These are phyloP conservation scores for Acorus gramineus DNA, from an alignment of 106 monocot species.

Conservation along the genomic window DNA sequence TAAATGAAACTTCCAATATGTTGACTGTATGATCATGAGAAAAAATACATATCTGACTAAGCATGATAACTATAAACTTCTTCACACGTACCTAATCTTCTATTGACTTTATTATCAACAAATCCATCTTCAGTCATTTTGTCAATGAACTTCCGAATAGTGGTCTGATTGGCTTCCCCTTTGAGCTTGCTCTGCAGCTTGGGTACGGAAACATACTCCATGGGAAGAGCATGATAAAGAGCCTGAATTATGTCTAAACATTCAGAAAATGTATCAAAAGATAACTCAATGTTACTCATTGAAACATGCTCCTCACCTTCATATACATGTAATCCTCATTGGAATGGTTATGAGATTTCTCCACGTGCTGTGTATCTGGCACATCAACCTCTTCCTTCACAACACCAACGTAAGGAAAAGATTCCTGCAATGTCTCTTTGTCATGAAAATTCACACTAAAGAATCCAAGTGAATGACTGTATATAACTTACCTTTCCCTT, in stretches of 20 bases:
- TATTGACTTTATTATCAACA: conserved; percentile 40
- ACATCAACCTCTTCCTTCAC: conserved; percentile 66
- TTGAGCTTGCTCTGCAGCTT: conserved; percentile 69
- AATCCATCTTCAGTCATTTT: conserved; percentile 61
- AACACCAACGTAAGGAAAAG: conserved; percentile 6
- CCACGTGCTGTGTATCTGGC: conserved; percentile 17
- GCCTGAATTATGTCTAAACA: conserved; percentile 32
- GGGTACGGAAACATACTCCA: conserved; percentile 77
- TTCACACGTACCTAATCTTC: conserved; percentile 42
- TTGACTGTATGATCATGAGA: neutral
- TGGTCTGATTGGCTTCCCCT: conserved; percentile 51
- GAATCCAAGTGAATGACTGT: neutral
- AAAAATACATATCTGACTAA: neutral
- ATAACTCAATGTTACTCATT: too few species aligned
- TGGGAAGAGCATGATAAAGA: conserved; percentile 75
- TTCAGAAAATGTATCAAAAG: neutral
- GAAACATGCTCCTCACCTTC: conserved; percentile 38
- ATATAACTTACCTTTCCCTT: conserved; percentile 28
- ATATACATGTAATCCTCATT: conserved; percentile 63
- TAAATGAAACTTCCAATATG: neutral
- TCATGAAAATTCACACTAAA: conserved; percentile 1
- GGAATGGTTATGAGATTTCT: conserved; percentile 14
- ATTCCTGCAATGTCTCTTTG: conserved; percentile 8
- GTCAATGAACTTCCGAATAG: conserved; percentile 49
- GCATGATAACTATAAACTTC: neutral